phyloP scores from a whole-genome alignment of 2,329 filamentous ascomycete species.

The Colletotrichum orbiculare region DNA sequence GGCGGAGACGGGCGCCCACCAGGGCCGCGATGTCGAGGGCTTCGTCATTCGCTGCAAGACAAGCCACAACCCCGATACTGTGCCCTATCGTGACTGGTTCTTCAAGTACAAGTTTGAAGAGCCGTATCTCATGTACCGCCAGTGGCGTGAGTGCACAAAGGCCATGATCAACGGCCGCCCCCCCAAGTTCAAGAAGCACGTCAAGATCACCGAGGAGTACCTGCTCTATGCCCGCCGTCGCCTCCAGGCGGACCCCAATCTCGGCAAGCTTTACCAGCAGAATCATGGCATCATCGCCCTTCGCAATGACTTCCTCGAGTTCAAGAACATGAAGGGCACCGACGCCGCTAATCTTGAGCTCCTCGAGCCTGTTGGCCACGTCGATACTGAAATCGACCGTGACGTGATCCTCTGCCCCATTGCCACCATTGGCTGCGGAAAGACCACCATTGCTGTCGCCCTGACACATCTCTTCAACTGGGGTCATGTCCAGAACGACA shows the following conservation, averaged over 20 bases:
- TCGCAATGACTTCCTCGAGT: constrained; percentile 86
- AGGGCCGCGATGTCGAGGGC: constrained; percentile 92
- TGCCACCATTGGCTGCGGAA: constrained; percentile 94
- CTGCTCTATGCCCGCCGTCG: constrained; percentile 81
- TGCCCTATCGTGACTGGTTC: constrained; percentile 90
- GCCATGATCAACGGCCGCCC: constrained; percentile 80
- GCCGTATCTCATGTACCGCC: constrained; percentile 97
- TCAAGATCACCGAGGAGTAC: constrained; percentile 91
- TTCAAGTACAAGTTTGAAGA: constrained; percentile 99
- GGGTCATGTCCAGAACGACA: constrained; percentile 97
- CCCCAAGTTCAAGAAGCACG: constrained; percentile 87
- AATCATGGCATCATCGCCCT: constrained; percentile 97
- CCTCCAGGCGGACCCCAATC: constrained; percentile 73
- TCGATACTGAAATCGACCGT: constrained; percentile 64
- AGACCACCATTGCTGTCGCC: constrained; percentile 90
- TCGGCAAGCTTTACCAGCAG: constrained; percentile 78
- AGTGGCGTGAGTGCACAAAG: constrained; percentile 98
- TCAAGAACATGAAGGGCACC: constrained; percentile 85
- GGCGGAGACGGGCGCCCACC: constrained; percentile 89
- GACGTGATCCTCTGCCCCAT: constrained; percentile 89
- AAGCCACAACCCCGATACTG: constrained; percentile 59
- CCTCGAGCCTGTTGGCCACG: constrained; percentile 54
- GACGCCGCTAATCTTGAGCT: constrained; percentile 86
- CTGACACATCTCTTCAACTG: constrained; percentile 86
- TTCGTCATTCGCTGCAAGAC: constrained; percentile 94